A percentile compares a stretch with the other conserved stretches of the same genome.
phyloP scores from a whole-genome alignment of 1,139 yeast species.

The Suhomyces ambrosiae region DNA sequence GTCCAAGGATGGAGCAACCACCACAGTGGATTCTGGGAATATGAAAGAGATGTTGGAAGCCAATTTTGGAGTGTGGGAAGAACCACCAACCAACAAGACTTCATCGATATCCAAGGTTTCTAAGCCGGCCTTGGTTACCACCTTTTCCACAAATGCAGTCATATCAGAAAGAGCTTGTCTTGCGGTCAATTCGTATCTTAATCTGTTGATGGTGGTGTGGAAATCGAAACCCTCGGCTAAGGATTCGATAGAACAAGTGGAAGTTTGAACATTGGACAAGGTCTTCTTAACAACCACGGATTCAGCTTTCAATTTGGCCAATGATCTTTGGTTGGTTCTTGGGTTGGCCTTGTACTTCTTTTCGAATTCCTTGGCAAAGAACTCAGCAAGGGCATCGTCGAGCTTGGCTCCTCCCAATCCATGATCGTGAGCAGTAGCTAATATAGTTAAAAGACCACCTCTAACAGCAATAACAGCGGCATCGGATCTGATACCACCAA shows the following conservation, averaged over 20 bases:
- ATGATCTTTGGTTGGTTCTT: constrained; percentile 74
- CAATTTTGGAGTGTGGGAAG: constrained; percentile 89
- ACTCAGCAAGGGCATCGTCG: constrained; percentile 79
- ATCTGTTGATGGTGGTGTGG: constrained; percentile 90
- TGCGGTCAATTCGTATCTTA: constrained; percentile 88
- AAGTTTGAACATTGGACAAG: constrained; percentile 82
- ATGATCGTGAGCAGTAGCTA: constrained; percentile 83
- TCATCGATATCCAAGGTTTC: constrained; percentile 88
- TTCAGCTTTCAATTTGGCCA: constrained; percentile 87
- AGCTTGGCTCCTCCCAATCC: constrained; percentile 86
- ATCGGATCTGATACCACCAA: constrained; percentile 96
- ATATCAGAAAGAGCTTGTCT: constrained; percentile 77
- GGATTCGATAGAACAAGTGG: constrained; percentile 93
- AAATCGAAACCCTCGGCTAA: constrained; percentile 92
- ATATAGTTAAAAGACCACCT: constrained; percentile 88
- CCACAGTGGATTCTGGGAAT: constrained; percentile 79
- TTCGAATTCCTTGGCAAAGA: constrained; percentile 90
- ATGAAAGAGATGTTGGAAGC: constrained; percentile 70
- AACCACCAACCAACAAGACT: constrained; percentile 91
- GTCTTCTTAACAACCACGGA: constrained; percentile 88
- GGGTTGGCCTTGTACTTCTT: constrained; percentile 86
- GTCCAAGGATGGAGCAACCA: constrained; percentile 77
- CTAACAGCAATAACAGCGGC: constrained; percentile 92
- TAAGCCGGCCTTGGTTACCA: constrained; percentile 78
- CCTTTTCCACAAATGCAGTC: constrained; percentile 73